phyloP scores from a whole-genome alignment of 1,284 basidiomycete genomes.

The Trametes pubescens region DNA sequence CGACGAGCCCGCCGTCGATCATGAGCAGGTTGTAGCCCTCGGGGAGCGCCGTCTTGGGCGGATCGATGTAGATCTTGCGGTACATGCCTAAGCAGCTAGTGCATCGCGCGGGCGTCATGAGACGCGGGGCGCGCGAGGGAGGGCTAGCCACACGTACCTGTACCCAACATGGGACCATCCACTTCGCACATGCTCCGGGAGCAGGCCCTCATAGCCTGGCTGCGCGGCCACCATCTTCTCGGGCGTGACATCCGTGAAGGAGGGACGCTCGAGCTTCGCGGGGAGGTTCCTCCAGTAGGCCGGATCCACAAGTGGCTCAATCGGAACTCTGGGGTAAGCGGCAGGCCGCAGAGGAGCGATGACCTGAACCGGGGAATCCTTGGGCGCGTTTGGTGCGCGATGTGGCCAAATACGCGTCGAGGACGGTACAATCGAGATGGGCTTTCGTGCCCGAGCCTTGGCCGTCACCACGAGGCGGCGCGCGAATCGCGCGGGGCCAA shows the following conservation, averaged over 20 bases:
- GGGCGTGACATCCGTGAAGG: conserved; percentile 20
- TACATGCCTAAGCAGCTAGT: conserved; percentile 23
- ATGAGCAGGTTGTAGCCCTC: conserved; percentile 30
- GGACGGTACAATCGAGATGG: conserved; percentile 4
- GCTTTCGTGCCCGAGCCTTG: conserved; percentile 21
- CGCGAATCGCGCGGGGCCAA: conserved; percentile 1
- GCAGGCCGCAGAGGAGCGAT: conserved; percentile 3
- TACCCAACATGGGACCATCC: conserved; percentile 21
- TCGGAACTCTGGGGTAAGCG: conserved; percentile 1
- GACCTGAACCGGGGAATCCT: background rate
- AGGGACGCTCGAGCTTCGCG: conserved; percentile 15
- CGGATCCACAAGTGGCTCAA: conserved; percentile 20
- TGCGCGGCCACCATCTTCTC: conserved; percentile 14
- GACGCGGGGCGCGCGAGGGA: background rate
- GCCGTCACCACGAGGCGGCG: conserved; percentile 18
- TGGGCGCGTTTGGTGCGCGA: background rate
- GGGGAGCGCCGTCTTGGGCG: conserved; percentile 29
- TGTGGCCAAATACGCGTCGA: conserved; percentile 14
- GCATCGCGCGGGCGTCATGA: background rate
- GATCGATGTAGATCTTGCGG: conserved; percentile 23
- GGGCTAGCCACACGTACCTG: conserved; percentile 13
- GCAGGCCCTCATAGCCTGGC: conserved; percentile 20
- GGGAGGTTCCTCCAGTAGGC: conserved; percentile 24
- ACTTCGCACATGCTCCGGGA: conserved; percentile 16
- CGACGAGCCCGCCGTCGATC: conserved; percentile 30